Conservation (phyloP, 2,329 filamentous ascomycete genomes). For the Trichoderma guizhouense region DNA sequence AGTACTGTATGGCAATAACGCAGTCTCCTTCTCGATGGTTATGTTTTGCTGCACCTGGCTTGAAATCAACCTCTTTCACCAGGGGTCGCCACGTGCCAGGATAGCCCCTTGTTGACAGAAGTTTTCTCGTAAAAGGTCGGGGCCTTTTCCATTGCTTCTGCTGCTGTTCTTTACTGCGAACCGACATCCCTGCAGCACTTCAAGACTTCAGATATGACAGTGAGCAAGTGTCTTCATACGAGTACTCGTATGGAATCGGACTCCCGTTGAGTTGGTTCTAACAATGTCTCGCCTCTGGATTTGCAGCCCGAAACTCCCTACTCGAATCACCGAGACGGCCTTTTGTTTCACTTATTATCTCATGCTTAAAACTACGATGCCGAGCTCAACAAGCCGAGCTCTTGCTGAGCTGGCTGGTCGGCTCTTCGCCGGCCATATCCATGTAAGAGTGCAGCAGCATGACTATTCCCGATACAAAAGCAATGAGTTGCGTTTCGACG, state of each 20-base stretch:
- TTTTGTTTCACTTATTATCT: not conserved
- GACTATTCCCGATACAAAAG: not conserved
- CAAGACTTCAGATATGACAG: not conserved
- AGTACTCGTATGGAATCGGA: not conserved
- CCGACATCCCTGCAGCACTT: not conserved
- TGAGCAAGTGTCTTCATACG: not conserved
- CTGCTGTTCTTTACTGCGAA: not conserved
- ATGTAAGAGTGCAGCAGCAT: not conserved
- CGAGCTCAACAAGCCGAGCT: not conserved
- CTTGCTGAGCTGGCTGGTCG: not conserved
- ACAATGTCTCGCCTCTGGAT: not conserved
- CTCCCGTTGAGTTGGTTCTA: not conserved
- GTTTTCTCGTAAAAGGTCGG: constrained; percentile 5
- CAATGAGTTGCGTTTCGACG: not conserved
- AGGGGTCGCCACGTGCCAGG: not conserved
- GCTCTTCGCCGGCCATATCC: not conserved
- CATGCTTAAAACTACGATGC: not conserved
- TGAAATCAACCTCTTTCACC: not conserved
- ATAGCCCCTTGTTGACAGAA: constrained; percentile 6
- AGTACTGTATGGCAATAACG: not conserved
- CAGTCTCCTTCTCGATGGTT: not conserved
- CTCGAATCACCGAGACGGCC: not conserved
- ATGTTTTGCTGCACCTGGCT: not conserved
- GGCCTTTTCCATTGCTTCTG: not conserved
- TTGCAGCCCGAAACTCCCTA: not conserved